These are phyloP conservation scores for Serendipita sp. DNA, from an alignment of 768 basidiomycete species.

Conservation along the genomic window DNA sequence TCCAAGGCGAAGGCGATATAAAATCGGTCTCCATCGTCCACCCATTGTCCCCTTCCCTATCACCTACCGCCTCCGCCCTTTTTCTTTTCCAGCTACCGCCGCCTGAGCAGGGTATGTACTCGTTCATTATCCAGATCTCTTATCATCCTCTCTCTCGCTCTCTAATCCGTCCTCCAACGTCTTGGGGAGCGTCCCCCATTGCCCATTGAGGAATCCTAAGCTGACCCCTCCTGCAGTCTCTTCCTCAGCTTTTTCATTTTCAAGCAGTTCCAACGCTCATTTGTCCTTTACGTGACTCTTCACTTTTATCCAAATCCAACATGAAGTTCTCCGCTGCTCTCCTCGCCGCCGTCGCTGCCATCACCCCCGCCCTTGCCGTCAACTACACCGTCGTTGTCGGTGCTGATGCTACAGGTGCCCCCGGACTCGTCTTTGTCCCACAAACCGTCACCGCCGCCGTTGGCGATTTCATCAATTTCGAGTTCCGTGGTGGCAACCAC, in stretches of 20 bases:
- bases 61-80: background rate
- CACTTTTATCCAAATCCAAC: background rate
- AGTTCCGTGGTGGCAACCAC: constrained; percentile 4
- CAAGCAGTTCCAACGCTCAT: background rate
- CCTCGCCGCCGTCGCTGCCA: background rate
- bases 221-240: background rate
- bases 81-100: background rate
- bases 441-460: background rate
- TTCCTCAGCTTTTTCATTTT: background rate
- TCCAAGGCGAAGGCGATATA: background rate
- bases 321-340: constrained; percentile 2
- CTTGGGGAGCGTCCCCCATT: background rate
- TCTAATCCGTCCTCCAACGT: background rate
- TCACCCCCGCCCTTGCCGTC: background rate
- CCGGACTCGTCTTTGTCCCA: background rate
- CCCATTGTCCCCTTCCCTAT: background rate
- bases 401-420: background rate
- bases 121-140: too few relatives aligned
- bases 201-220: background rate
- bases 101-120: constrained; percentile 2
- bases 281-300: background rate
- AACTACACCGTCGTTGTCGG: background rate
- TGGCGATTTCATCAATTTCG: constrained; percentile 1
- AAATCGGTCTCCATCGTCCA: background rate
- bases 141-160: background rate